Evolutionary conservation across 148 eudicot genomes (phyloP).

Genomic region (Diospyros lotus): DNA sequence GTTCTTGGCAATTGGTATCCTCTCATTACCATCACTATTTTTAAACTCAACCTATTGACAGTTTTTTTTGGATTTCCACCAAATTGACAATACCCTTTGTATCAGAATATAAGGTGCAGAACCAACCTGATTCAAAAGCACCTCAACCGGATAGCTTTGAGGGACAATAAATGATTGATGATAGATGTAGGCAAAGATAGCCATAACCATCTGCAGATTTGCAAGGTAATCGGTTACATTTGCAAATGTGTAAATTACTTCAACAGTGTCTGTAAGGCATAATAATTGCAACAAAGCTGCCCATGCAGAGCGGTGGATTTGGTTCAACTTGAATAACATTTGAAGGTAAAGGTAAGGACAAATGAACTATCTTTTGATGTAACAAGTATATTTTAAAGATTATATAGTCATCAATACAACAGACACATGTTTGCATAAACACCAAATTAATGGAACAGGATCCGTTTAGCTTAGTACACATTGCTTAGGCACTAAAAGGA

Average conservation of each 20-base stretch:
- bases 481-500: not conserved
- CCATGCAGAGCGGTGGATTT: not conserved
- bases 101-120: not conserved
- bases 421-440: not conserved
- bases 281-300: not conserved
- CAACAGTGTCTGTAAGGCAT: not conserved
- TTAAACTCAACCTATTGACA: too few species aligned
- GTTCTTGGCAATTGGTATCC: not conserved
- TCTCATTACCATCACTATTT: too few species aligned
- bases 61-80: not conserved
- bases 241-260: not conserved
- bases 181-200: conserved; percentile 54
- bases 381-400: not conserved
- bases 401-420: not conserved
- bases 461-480: not conserved
- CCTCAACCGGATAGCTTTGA: conserved; percentile 42
- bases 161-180: conserved; percentile 51
- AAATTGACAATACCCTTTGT: not conserved
- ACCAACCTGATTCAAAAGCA: conserved; percentile 41
- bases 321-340: not conserved
- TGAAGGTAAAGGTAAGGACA: not conserved
- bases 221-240: not conserved
- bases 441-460: not conserved
- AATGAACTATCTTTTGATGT: not conserved
- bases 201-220: conserved; percentile 48